These are phyloP conservation scores for Spizellomyces sp. DNA, from an alignment of 192 early-diverging fungal genomes.

Conservation along the genomic window DNA sequence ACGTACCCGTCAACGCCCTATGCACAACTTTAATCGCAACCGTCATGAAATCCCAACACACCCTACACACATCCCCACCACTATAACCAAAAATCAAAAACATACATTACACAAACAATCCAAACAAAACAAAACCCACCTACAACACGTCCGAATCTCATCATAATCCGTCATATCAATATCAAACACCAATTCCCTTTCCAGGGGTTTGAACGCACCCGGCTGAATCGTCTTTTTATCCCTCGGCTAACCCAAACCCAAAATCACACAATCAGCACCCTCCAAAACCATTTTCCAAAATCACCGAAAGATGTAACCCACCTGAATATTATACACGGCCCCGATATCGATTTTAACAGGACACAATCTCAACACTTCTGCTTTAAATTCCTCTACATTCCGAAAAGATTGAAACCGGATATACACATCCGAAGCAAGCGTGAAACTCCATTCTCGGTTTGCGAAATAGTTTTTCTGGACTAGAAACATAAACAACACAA, in stretches of 20 bases:
- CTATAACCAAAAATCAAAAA: conserved; percentile 21
- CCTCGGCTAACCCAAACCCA: conserved; percentile 60
- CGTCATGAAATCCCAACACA: conserved; percentile 95
- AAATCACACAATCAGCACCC: not conserved
- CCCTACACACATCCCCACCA: conserved; percentile 82
- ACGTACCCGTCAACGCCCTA: conserved; percentile 62
- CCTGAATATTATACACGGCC: conserved; percentile 84
- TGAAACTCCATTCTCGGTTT: conserved; percentile 93
- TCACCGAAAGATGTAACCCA: conserved; percentile 22
- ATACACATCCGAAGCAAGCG: conserved; percentile 75
- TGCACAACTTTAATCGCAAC: conserved; percentile 88
- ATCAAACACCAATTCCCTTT: conserved; percentile 96
- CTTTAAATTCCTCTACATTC: conserved; percentile 69
- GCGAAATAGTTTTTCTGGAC: conserved; percentile 72
- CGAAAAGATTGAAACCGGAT: conserved; percentile 89
- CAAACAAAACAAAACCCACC: conserved; percentile 34
- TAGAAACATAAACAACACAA: conserved; percentile 13
- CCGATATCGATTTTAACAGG: conserved; percentile 97
- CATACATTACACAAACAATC: conserved; percentile 8
- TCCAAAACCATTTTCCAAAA: too few relatives aligned
- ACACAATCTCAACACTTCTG: conserved; percentile 70
- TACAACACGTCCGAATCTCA: conserved; percentile 94
- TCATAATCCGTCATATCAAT: conserved; percentile 99
- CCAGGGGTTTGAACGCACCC: conserved; percentile 71
- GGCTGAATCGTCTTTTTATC: conserved; percentile 76